Conservation (phyloP, 2,329 filamentous ascomycete species). For the Tolypocladium ophioglossoides region DNA sequence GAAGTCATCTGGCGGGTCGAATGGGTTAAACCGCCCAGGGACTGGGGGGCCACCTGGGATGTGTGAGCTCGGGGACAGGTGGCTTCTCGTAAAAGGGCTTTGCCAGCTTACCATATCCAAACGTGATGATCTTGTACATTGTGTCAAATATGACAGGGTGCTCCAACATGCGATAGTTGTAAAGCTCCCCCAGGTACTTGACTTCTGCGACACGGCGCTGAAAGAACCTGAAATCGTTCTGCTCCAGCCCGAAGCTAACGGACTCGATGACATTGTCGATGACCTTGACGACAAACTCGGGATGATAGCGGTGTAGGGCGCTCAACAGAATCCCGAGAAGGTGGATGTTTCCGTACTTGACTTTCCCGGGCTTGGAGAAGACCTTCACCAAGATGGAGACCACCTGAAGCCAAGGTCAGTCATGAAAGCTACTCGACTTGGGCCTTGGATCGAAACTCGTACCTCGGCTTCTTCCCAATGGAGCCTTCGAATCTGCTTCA, state of each 20-base stretch:
- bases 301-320: slow-evolving; percentile 83
- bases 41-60: slow-evolving; percentile 62
- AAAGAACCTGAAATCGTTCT: slow-evolving; percentile 96
- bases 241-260: slow-evolving; percentile 77
- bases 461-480: slow-evolving; percentile 94
- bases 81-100: background rate
- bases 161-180: slow-evolving; percentile 96
- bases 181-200: slow-evolving; percentile 92
- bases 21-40: slow-evolving; percentile 62
- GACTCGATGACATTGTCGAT: slow-evolving; percentile 88
- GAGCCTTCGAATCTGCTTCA: slow-evolving; percentile 88
- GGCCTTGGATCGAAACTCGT: slow-evolving; percentile 8
- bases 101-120: slow-evolving; percentile 58
- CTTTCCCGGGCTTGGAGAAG: slow-evolving; percentile 91
- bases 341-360: slow-evolving; percentile 96
- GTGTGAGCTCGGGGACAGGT: slow-evolving; percentile 1
- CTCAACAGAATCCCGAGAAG: slow-evolving; percentile 82
- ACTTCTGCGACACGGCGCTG: slow-evolving; percentile 91
- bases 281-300: slow-evolving; percentile 79
- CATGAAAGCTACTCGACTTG: background rate
- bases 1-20: slow-evolving; percentile 88
- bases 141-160: slow-evolving; percentile 92
- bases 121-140: slow-evolving; percentile 88
- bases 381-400: slow-evolving; percentile 75
- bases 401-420: slow-evolving; percentile 32